Evolutionary conservation across 805 yeast genomes (phyloP).

Genomic region (Clavispora phyllophila): DNA sequence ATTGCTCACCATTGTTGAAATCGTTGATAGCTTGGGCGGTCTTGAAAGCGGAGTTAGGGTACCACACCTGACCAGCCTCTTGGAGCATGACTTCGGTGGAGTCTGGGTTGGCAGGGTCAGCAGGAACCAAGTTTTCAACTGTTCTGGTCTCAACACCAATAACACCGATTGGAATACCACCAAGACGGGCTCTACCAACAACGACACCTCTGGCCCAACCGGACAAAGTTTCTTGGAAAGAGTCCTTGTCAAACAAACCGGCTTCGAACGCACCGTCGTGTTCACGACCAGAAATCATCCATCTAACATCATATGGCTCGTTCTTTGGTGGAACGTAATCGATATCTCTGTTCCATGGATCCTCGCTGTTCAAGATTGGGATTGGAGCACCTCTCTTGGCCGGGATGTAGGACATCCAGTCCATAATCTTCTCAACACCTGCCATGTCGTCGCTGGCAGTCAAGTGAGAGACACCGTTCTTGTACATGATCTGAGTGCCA

Average conservation of each 20-base stretch:
- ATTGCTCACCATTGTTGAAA: constrained; percentile 96
- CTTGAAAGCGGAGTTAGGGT: constrained; percentile 98
- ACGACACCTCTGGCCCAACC: constrained; percentile 99
- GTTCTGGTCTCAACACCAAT: constrained; percentile 92
- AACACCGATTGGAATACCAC: constrained; percentile 98
- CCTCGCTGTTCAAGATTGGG: constrained; percentile 78
- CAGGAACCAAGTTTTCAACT: constrained; percentile 87
- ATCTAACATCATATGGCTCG: constrained; percentile 84
- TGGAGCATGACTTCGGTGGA: constrained; percentile 83
- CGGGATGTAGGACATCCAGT: constrained; percentile 95
- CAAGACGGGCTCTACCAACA: constrained; percentile 97
- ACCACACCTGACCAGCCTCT: constrained; percentile 99
- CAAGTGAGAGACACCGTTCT: constrained; percentile 95
- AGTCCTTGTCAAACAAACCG: constrained; percentile 88
- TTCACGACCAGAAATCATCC: constrained; percentile 85
- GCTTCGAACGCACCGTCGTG: constrained; percentile 67
- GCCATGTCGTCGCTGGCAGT: constrained; percentile 96
- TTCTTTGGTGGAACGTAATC: constrained; percentile 70
- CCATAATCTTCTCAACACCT: constrained; percentile 90
- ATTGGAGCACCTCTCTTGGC: constrained; percentile 85
- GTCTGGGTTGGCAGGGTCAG: constrained; percentile 97
- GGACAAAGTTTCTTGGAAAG: constrained; percentile 92
- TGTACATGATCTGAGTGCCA: constrained; percentile 98
- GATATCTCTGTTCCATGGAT: constrained; percentile 91
- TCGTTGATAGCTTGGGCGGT: constrained; percentile 98